Evolutionary conservation across 495 filamentous ascomycete genomes (phyloP), one percentile per base, ranked within the genome.

Genomic region (Penicillium samsonianum): DNA sequence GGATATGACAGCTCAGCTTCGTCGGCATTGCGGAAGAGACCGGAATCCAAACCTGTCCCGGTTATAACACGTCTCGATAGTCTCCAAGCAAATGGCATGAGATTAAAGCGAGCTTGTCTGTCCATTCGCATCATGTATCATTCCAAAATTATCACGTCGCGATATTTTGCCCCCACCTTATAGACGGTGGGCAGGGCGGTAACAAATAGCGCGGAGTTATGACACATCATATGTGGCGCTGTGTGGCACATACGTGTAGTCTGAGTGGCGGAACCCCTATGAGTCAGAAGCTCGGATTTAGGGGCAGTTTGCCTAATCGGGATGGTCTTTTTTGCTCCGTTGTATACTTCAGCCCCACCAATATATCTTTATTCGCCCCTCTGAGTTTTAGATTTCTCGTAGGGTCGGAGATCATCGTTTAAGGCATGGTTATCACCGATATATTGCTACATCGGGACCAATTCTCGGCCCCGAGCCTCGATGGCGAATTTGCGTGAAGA

Each of bases 261-360:
- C 4, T 0, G 31, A 22, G 47, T 50, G 20, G 47, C 22, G 33
- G 10, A 9, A 22, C 17, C 19, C n/a, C 4, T 25, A 2, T 25
- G 23, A 43, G 38, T 53, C 37, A 43, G 8, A n/a, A 6, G 10
- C 42, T 55, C 53, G 53, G 43, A 55, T 14, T 48, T 55, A 55
- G 53, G 53, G n/a, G 20, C 1, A 55, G 22, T 40, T 7, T 48
- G 12, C 53, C 53, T 14, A 16, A 37, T 55, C 12, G 4, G 33
- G 52, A 10, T 19, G 14, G 5, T 23, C n/a, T n/a, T 53, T 17
- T 11, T 7, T 26, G 6, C 12, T 16, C 12, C 25, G 31, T 11
- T 30, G 25, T 46, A 41, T 41, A 20, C 9, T 43, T 28, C 42
- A n/a, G 6, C 22, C 30, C 30, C 11, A 46, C 25, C 11, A 35